Evolutionary conservation across 1,284 basidiomycete genomes (phyloP).

Genomic region (Cryptococcus jaspeensis): DNA sequence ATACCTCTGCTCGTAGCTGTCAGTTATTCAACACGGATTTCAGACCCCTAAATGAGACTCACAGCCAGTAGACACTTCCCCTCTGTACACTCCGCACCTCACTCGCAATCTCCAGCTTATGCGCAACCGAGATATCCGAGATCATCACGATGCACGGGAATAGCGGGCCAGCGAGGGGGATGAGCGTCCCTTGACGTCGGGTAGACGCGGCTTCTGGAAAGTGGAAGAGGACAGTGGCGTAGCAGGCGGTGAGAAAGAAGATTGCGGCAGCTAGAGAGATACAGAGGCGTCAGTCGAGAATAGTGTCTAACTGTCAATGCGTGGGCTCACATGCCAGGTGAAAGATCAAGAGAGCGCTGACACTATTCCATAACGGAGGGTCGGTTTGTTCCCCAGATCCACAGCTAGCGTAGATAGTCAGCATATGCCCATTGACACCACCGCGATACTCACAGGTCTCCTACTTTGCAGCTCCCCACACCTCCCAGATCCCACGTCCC

Average conservation of each 20-base stretch:
- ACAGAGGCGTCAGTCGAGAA: not conserved
- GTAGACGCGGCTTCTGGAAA: constrained; percentile 7
- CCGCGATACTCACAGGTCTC: constrained; percentile 7
- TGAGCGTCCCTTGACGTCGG: constrained; percentile 5
- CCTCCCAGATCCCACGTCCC: constrained; percentile 16
- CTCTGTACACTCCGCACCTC: not conserved
- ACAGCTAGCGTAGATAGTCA: not conserved
- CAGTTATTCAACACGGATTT: not conserved
- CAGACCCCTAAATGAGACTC: constrained; percentile 2
- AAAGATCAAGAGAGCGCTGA: not conserved
- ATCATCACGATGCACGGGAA: constrained; percentile 13
- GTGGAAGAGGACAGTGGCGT: constrained; percentile 6
- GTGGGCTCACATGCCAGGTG: constrained; percentile 5
- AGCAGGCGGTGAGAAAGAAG: constrained; percentile 9
- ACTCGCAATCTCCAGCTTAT: constrained; percentile 2
- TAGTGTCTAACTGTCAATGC: not conserved
- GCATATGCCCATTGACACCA: not conserved
- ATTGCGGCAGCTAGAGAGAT: constrained; percentile 2
- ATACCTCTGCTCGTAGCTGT: constrained; percentile 4
- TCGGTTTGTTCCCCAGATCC: not conserved
- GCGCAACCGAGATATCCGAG: constrained; percentile 7
- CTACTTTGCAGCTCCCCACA: constrained; percentile 10
- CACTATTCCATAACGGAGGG: not conserved
- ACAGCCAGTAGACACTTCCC: constrained; percentile 12
- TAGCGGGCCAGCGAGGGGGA: constrained; percentile 6